Conservation (phyloP, 805 yeast genomes). For the Pichia manshurica region DNA sequence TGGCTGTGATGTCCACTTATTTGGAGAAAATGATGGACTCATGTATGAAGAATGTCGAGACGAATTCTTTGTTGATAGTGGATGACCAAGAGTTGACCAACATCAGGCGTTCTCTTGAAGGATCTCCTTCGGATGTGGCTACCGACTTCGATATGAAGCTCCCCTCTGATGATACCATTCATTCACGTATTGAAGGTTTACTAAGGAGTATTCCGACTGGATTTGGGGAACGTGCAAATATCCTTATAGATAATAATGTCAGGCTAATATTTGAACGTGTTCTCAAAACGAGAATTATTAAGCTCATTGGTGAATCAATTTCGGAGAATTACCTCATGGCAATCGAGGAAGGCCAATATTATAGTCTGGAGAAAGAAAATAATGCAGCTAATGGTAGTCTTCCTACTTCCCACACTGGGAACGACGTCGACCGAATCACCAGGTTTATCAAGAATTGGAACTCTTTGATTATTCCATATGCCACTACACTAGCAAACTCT, state of each 20-base stretch:
- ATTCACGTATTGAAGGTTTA: slow-evolving; percentile 4
- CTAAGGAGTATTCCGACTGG: slow-evolving; percentile 8
- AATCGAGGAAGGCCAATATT: slow-evolving; percentile 19
- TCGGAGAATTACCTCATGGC: slow-evolving; percentile 35
- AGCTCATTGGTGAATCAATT: slow-evolving; percentile 34
- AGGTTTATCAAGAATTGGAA: slow-evolving; percentile 64
- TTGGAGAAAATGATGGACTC: slow-evolving; percentile 47
- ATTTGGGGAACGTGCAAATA: slow-evolving; percentile 9
- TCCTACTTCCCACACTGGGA: background rate
- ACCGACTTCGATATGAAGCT: slow-evolving; percentile 19
- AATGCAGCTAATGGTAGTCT: background rate
- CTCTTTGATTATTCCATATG: slow-evolving; percentile 57
- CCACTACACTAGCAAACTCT: slow-evolving; percentile 27
- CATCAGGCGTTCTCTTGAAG: slow-evolving; percentile 22
- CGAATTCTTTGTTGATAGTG: slow-evolving; percentile 27
- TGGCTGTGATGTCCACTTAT: slow-evolving; percentile 57
- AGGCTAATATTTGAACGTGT: slow-evolving; percentile 35
- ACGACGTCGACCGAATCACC: slow-evolving; percentile 8
- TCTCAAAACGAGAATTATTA: slow-evolving; percentile 32
- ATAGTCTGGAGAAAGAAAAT: background rate
- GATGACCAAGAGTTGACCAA: slow-evolving; percentile 29
- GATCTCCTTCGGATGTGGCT: background rate
- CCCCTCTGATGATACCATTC: slow-evolving; percentile 11
- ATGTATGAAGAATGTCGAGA: slow-evolving; percentile 25
- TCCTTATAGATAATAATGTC: slow-evolving; percentile 38